Evolutionary conservation across 768 basidiomycete genomes (phyloP).

Genomic region (Kwoniella bestiolae): DNA sequence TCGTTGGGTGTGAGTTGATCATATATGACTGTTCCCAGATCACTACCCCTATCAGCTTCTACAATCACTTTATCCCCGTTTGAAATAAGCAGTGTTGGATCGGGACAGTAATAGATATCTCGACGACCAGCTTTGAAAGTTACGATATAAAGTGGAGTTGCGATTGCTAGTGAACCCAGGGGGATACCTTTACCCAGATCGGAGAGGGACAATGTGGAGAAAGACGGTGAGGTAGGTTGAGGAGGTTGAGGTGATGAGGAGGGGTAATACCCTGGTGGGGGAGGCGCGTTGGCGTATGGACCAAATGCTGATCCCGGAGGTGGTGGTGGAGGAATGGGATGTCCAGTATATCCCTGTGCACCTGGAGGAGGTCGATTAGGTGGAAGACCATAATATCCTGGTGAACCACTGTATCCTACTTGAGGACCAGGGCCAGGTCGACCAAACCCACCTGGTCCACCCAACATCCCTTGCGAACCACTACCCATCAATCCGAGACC

Average conservation of each 20-base stretch:
- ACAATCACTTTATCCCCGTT: constrained; percentile 94
- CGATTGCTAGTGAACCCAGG: constrained; percentile 75
- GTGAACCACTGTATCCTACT: neutral
- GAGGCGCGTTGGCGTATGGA: neutral
- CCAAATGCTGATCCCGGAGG: neutral
- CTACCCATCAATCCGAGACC: constrained; percentile 8
- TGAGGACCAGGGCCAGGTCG: constrained; percentile 18
- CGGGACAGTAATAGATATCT: constrained; percentile 88
- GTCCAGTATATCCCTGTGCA: constrained; percentile 1
- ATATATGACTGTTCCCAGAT: constrained; percentile 82
- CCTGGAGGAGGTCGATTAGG: neutral
- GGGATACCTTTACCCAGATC: constrained; percentile 85
- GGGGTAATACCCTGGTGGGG: constrained; percentile 13
- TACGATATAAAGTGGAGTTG: constrained; percentile 91
- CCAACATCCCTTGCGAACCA: constrained; percentile 1
- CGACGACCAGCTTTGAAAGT: constrained; percentile 97
- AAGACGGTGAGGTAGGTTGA: constrained; percentile 36
- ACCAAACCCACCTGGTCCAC: constrained; percentile 33
- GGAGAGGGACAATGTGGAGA: constrained; percentile 45
- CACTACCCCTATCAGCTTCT: constrained; percentile 92
- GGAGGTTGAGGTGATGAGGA: constrained; percentile 18
- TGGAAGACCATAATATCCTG: neutral
- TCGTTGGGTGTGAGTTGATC: constrained; percentile 87
- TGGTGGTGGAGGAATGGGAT: constrained; percentile 8
- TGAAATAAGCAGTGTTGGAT: constrained; percentile 68